These are phyloP conservation scores for Vitrella brassicaformis DNA, from an alignment of 73 alveolate species.

Conservation along the genomic window DNA sequence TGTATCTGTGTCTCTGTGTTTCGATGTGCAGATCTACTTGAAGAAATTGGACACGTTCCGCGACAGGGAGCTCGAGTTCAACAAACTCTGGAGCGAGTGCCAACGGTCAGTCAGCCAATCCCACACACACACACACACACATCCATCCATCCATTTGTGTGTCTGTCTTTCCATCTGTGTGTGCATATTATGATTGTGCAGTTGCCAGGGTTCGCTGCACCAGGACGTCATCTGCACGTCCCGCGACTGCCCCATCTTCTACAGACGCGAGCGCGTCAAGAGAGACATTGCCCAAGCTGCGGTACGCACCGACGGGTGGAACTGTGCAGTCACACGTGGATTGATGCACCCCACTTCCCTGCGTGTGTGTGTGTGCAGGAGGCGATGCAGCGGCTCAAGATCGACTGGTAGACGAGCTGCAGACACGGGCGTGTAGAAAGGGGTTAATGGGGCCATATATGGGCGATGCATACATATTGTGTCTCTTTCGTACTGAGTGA, in stretches of 20 bases:
- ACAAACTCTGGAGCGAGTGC: conserved; percentile 86
- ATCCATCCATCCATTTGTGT: too few relatives aligned
- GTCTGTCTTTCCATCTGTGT: too few relatives aligned
- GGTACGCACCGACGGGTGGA: background rate
- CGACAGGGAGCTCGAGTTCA: conserved; percentile 17
- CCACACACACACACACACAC: conserved; percentile 15
- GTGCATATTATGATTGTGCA: too few relatives aligned
- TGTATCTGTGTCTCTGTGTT: background rate
- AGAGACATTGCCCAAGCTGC: background rate
- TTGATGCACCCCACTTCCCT: background rate
- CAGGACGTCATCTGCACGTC: conserved; percentile 71
- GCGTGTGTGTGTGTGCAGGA: background rate
- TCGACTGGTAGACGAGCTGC: background rate
- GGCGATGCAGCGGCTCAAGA: background rate
- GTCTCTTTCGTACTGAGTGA: too few relatives aligned
- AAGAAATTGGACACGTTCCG: background rate
- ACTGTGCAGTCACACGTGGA: background rate
- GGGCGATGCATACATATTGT: too few relatives aligned
- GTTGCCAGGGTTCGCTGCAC: conserved; percentile 89
- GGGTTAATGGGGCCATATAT: too few relatives aligned
- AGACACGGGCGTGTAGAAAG: too few relatives aligned
- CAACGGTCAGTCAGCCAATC: too few relatives aligned
- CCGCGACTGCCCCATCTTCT: conserved; percentile 90
- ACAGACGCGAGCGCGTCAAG: conserved; percentile 2
- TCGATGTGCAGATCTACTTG: too few relatives aligned